Conservation (phyloP, 441 rosid genomes). For the Raphanus hybrid region DNA sequence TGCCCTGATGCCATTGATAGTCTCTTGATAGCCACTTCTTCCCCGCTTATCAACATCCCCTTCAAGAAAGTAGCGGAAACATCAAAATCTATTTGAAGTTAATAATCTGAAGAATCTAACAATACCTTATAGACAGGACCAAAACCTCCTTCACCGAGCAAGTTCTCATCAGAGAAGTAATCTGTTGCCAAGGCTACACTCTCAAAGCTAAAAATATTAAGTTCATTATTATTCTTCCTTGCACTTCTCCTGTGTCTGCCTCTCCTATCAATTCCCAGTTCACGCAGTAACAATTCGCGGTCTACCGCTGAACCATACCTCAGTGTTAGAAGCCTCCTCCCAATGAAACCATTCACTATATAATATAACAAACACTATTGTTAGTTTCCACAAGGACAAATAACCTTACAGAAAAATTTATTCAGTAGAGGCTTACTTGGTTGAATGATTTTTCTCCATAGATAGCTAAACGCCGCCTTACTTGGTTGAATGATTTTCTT, state of each 20-base stretch:
- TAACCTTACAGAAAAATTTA: background rate
- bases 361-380: background rate
- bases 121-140: too few species aligned
- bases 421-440: background rate
- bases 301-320: conserved; percentile 34
- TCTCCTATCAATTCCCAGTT: conserved; percentile 37
- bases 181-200: conserved; percentile 5
- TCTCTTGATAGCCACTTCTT: conserved; percentile 1
- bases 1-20: background rate
- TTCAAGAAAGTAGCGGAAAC: background rate
- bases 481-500: background rate
- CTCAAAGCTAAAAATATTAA: background rate
- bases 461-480: background rate
- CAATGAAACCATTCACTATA: background rate
- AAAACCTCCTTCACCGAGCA: too few species aligned
- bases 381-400: background rate
- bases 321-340: conserved; percentile 21
- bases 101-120: too few species aligned
- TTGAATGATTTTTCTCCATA: background rate
- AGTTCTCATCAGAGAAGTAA: too few species aligned
- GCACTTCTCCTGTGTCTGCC: conserved; percentile 23
- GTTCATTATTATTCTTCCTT: background rate
- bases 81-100: too few species aligned
- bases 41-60: background rate
- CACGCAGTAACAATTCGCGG: conserved; percentile 37